These are phyloP conservation scores for Pseudogymnoascus sp. DNA, from an alignment of 2,329 filamentous ascomycete species.

Conservation along the genomic window DNA sequence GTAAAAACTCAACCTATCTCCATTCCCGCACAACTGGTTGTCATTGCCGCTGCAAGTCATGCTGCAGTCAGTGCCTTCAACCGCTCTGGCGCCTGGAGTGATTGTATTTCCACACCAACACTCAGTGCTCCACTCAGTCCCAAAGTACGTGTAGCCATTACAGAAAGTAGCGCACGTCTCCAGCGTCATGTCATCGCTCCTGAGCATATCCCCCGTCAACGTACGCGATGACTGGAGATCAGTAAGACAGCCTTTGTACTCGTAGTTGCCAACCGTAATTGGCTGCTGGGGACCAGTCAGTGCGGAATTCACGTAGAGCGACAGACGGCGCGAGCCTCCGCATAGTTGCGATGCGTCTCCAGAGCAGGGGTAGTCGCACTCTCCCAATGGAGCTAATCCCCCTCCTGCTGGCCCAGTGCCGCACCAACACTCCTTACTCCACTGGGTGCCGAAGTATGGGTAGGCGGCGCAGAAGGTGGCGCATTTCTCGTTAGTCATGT, in stretches of 20 bases:
- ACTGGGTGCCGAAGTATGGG: slow-evolving; percentile 26
- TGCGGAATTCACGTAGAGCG: not conserved
- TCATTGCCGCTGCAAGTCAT: slow-evolving; percentile 26
- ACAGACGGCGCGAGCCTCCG: not conserved
- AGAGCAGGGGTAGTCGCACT: not conserved
- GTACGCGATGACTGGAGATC: slow-evolving; percentile 25
- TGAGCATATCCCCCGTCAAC: slow-evolving; percentile 18
- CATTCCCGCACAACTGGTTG: slow-evolving; percentile 30
- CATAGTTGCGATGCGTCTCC: not conserved
- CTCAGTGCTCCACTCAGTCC: slow-evolving; percentile 34
- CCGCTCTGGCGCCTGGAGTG: slow-evolving; percentile 17
- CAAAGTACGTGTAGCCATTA: slow-evolving; percentile 28
- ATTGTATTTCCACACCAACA: slow-evolving; percentile 30
- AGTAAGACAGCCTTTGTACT: slow-evolving; percentile 28
- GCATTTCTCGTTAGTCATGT: slow-evolving; percentile 17
- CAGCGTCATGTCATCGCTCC: slow-evolving; percentile 27
- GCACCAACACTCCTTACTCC: slow-evolving; percentile 22
- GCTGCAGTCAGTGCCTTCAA: slow-evolving; percentile 19
- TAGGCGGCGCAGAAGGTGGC: slow-evolving; percentile 21
- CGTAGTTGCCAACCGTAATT: slow-evolving; percentile 19
- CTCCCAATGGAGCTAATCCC: not conserved
- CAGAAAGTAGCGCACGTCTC: slow-evolving; percentile 28
- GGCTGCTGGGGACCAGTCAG: not conserved
- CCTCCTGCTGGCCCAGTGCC: not conserved
- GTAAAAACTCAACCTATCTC: slow-evolving; percentile 24